Evolutionary conservation across 768 basidiomycete species (phyloP).

Genomic region (Termitomyces sp.): DNA sequence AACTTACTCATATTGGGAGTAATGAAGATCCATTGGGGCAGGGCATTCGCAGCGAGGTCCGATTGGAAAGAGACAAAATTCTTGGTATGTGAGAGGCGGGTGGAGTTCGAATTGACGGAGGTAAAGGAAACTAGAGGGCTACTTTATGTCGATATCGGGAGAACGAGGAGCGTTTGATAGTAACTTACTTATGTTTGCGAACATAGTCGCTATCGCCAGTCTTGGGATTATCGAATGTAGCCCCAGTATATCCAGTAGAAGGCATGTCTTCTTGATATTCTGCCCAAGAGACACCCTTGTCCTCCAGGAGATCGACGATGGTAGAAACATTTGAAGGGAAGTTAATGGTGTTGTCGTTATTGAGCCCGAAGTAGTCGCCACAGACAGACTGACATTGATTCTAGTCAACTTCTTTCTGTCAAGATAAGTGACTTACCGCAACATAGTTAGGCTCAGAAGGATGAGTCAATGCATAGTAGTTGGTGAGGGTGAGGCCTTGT

Average conservation of each 20-base stretch:
- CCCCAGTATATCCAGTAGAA: conserved; percentile 37
- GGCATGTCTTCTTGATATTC: conserved; percentile 59
- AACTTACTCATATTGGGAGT: conserved; percentile 49
- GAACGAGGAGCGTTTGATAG: not conserved
- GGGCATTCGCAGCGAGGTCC: conserved; percentile 41
- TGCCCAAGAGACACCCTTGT: conserved; percentile 54
- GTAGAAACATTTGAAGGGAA: conserved; percentile 48
- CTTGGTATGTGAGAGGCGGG: conserved; percentile 38
- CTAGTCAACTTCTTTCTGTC: conserved; percentile 9
- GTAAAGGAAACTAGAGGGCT: conserved; percentile 44
- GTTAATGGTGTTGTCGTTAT: conserved; percentile 31
- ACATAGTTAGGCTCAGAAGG: conserved; percentile 61
- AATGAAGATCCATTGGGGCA: conserved; percentile 59
- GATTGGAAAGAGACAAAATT: conserved; percentile 60
- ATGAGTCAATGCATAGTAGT: conserved; percentile 46
- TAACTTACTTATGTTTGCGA: conserved; percentile 25
- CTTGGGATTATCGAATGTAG: conserved; percentile 20
- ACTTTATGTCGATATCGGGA: not conserved
- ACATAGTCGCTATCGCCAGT: conserved; percentile 21
- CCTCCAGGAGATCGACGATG: conserved; percentile 54
- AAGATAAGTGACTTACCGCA: conserved; percentile 19
- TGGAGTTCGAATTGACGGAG: conserved; percentile 38
- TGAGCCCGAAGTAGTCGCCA: conserved; percentile 28
- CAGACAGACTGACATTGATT: conserved; percentile 5
- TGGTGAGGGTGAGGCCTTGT: conserved; percentile 42